Evolutionary conservation across 78 protist species (phyloP), one percentile per base, ranked within the genome.

Genomic region (Dictyostelium capitatum): DNA sequence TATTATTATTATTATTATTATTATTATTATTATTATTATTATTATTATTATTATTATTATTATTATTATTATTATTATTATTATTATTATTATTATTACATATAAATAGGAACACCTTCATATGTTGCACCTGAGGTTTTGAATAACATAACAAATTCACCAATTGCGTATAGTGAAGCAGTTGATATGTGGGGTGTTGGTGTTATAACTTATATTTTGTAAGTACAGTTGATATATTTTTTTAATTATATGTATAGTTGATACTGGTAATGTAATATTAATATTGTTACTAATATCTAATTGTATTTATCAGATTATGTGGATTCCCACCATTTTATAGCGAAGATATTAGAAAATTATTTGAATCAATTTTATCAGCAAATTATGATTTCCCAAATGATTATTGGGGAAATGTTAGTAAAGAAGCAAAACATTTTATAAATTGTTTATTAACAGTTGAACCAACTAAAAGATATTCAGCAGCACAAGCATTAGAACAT

Each of bases 171-270:
- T 51, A 73, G 77, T 9, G 57, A 75, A 30, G 93, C 83, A 17
- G 96, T 92, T 37, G 97, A 95, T 75, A 79, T 91, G 89, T 95
- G 97, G 97, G 67, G 95, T 41, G 85, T 91, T 62, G 97, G 97
- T 75, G 96, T 92, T 25, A 89, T 95, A 20, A 67, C 82, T n/a
- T 95, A 84, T 81, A 87, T 95, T 12, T 67, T 95, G 93, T 89
- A 65, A 7, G 84, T 47, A n/a, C n/a, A n/a, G n/a, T n/a, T n/a
- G n/a, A n/a, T 11, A 15, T 51, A 12, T 57, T n/a, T 9, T 57
- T 57, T 7, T 57, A n/a, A n/a, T 56, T 57, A n/a, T 8, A 51
- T 51, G 15, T 8, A 51, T 51, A 51, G 56, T 14, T n/a, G n/a
- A n/a, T n/a, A n/a, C n/a, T n/a, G n/a, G n/a, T n/a, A 37, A 37